Conservation (phyloP, 148 eudicot genomes). For the Nepenthes gracilis region DNA sequence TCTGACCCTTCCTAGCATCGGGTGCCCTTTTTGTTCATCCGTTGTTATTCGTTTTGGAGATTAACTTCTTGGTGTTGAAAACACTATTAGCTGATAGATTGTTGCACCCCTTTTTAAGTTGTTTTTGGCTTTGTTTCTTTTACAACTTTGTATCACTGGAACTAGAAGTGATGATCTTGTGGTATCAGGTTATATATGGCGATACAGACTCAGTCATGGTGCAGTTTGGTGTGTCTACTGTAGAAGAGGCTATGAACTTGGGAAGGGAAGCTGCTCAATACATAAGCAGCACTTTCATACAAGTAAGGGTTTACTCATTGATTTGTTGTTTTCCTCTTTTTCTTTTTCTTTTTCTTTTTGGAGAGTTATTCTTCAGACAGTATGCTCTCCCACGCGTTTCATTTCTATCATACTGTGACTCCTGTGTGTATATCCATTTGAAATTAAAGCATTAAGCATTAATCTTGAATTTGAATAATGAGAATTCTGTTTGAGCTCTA, state of each 20-base stretch:
- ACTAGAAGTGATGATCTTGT: constrained; percentile 1
- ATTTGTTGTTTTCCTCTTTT: not conserved
- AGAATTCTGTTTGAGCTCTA: too few species aligned
- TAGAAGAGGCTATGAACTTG: constrained; percentile 83
- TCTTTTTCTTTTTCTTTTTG: not conserved
- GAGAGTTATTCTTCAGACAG: not conserved
- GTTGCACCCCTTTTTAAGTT: too few species aligned
- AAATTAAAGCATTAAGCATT: not conserved
- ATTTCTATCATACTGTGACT: not conserved
- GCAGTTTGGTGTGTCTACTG: constrained; percentile 77
- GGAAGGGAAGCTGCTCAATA: constrained; percentile 96
- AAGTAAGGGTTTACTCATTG: constrained; percentile 24
- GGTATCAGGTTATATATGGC: constrained; percentile 81
- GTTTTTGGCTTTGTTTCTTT: too few species aligned
- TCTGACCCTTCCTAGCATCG: too few species aligned
- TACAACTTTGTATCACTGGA: not conserved
- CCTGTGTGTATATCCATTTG: not conserved
- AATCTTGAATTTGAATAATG: too few species aligned
- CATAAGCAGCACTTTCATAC: constrained; percentile 84
- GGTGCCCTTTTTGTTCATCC: too few species aligned
- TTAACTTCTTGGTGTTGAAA: too few species aligned
- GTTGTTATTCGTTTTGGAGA: too few species aligned
- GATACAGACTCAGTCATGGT: constrained; percentile 99
- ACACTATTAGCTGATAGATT: too few species aligned
- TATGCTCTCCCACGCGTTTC: not conserved